Conservation (phyloP, 1,284 basidiomycete genomes). For the Ceratobasidium sp. region DNA sequence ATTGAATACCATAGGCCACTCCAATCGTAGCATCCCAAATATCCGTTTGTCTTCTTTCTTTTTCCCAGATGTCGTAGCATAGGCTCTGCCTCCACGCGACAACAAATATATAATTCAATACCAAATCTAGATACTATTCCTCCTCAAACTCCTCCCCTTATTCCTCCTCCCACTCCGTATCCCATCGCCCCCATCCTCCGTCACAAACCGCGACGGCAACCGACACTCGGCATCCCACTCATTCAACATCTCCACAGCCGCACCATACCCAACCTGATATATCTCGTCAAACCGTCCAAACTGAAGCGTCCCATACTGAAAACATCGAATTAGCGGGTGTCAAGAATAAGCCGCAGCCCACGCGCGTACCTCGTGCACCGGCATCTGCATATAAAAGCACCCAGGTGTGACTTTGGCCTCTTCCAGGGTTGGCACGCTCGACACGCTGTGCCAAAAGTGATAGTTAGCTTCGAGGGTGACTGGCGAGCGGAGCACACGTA, state of each 20-base stretch:
- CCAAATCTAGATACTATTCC: conserved; percentile 71
- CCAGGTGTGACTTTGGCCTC: conserved; percentile 91
- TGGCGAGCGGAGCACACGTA: conserved; percentile 60
- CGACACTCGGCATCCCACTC: conserved; percentile 86
- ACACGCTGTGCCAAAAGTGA: conserved; percentile 74
- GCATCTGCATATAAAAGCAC: conserved; percentile 95
- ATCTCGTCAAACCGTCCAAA: conserved; percentile 88
- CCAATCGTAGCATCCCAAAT: too few species aligned
- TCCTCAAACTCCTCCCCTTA: conserved; percentile 78
- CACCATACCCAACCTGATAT: conserved; percentile 83
- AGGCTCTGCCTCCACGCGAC: too few species aligned
- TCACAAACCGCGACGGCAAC: conserved; percentile 72
- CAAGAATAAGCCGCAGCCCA: conserved; percentile 7
- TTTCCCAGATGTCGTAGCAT: too few species aligned
- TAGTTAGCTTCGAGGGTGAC: conserved; percentile 3
- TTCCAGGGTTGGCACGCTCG: conserved; percentile 93
- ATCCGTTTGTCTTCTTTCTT: too few species aligned
- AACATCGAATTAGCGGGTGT: conserved; percentile 49
- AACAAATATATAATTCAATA: neutral
- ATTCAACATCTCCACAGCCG: conserved; percentile 78
- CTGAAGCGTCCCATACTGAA: conserved; percentile 84
- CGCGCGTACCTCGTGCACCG: conserved; percentile 81
- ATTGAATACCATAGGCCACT: too few species aligned
- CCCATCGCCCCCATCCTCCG: conserved; percentile 63
- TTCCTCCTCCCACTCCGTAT: conserved; percentile 64